phyloP scores from a whole-genome alignment of 129 eudicot species.

The Oenanthe sinensis region DNA sequence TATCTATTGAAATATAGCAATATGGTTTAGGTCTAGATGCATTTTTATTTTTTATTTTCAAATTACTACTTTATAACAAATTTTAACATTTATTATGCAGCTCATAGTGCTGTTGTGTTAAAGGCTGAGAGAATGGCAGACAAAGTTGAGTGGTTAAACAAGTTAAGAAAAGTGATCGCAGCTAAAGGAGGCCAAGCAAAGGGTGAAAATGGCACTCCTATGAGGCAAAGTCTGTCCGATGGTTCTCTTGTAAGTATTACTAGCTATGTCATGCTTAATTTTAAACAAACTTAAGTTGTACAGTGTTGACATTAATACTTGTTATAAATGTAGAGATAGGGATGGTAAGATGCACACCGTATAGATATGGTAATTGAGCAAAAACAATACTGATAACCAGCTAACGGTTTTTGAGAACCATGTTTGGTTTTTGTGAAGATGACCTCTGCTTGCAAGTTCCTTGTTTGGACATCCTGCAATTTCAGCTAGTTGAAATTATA shows the following conservation, averaged over 20 bases:
- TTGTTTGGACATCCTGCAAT: background rate
- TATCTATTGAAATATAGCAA: background rate
- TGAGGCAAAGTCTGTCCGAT: constrained; percentile 88
- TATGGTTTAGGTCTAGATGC: background rate
- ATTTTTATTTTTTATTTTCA: constrained; percentile 11
- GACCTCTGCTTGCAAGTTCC: too few relatives aligned
- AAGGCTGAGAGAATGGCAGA: constrained; percentile 94
- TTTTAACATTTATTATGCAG: constrained; percentile 40
- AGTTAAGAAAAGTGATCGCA: constrained; percentile 56
- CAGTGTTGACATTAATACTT: background rate
- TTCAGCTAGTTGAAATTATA: background rate
- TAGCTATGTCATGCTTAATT: background rate
- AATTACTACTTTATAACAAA: constrained; percentile 17
- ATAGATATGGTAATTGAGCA: background rate
- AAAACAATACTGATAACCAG: too few relatives aligned
- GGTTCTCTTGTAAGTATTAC: constrained; percentile 84
- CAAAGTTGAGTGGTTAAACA: constrained; percentile 84
- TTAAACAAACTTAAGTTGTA: background rate
- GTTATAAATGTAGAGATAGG: background rate
- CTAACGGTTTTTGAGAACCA: too few relatives aligned
- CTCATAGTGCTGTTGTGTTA: constrained; percentile 87
- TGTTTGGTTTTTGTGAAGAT: too few relatives aligned
- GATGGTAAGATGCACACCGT: background rate
- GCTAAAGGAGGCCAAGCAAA: constrained; percentile 78
- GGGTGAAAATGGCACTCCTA: constrained; percentile 57